These are phyloP conservation scores for Penicillium verrucosum DNA, from an alignment of 2,329 filamentous ascomycete genomes.

Conservation along the genomic window DNA sequence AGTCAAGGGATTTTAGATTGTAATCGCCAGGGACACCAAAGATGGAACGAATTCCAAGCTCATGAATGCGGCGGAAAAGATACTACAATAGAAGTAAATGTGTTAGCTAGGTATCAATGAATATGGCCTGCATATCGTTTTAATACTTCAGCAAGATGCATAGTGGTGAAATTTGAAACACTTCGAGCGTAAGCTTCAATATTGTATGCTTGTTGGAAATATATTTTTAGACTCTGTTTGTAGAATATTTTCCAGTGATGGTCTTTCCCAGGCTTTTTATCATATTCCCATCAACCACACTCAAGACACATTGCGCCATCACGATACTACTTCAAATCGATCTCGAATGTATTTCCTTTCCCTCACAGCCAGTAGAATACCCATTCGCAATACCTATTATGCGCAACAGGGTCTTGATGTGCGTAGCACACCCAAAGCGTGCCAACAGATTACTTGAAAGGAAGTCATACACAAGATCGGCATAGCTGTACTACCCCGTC, in stretches of 20 bases:
- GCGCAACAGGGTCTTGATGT: not conserved
- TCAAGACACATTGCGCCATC: not conserved
- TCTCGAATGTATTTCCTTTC: not conserved
- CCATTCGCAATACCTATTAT: too few species aligned
- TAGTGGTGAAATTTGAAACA: not conserved
- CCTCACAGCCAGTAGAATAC: not conserved
- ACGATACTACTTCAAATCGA: not conserved
- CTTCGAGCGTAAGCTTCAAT: not conserved
- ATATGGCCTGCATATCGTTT: not conserved
- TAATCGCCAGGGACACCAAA: slow-evolving; percentile 50
- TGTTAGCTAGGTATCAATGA: not conserved
- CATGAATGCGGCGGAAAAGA: not conserved
- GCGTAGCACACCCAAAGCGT: not conserved
- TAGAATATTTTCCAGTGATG: not conserved
- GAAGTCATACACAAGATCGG: not conserved
- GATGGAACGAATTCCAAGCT: slow-evolving; percentile 10
- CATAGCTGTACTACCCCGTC: not conserved
- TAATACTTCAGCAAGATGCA: slow-evolving; percentile 3
- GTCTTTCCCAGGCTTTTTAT: not conserved
- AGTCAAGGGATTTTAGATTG: slow-evolving; percentile 59
- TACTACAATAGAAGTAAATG: not conserved
- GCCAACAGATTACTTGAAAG: not conserved
- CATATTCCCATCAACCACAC: not conserved
- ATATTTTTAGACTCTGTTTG: too few species aligned
- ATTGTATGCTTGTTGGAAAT: not conserved